Conservation (phyloP, 106 monocot genomes). For the Posidonia australis region DNA sequence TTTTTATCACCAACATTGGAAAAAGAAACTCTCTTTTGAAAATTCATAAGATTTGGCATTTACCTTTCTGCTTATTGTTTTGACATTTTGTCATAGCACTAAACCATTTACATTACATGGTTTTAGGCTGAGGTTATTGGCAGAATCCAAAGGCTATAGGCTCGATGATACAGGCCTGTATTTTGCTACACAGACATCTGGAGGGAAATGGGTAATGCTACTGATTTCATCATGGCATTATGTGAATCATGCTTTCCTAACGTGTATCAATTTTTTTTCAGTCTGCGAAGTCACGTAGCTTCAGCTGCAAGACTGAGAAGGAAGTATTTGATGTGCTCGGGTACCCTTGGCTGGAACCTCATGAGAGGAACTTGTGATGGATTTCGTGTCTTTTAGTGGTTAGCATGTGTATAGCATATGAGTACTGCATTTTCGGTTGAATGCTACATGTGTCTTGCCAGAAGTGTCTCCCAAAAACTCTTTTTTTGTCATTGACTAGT, state of each 20-base stretch:
- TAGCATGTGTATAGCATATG: too few species aligned
- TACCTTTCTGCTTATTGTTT: too few species aligned
- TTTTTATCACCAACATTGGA: too few species aligned
- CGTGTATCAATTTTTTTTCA: slow-evolving; percentile 5
- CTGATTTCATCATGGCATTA: neutral
- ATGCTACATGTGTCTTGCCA: too few species aligned
- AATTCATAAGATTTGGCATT: too few species aligned
- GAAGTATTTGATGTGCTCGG: slow-evolving; percentile 90
- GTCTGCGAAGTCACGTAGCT: slow-evolving; percentile 49
- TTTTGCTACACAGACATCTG: slow-evolving; percentile 46
- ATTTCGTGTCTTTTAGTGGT: neutral
- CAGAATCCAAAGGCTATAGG: slow-evolving; percentile 88
- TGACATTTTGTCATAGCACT: too few species aligned
- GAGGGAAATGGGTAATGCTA: slow-evolving; percentile 47
- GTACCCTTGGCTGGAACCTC: slow-evolving; percentile 94
- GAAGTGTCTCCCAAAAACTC: too few species aligned
- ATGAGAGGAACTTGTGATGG: slow-evolving; percentile 79
- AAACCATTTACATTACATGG: too few species aligned
- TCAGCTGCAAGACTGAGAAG: slow-evolving; percentile 55
- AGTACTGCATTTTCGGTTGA: too few species aligned
- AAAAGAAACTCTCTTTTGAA: too few species aligned
- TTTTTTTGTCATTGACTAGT: too few species aligned
- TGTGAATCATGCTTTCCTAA: neutral
- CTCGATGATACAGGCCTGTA: slow-evolving; percentile 92
- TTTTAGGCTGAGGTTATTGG: slow-evolving; percentile 72